phyloP scores from a whole-genome alignment of 2,329 filamentous ascomycete species.

The Tolypocladium inflatum region DNA sequence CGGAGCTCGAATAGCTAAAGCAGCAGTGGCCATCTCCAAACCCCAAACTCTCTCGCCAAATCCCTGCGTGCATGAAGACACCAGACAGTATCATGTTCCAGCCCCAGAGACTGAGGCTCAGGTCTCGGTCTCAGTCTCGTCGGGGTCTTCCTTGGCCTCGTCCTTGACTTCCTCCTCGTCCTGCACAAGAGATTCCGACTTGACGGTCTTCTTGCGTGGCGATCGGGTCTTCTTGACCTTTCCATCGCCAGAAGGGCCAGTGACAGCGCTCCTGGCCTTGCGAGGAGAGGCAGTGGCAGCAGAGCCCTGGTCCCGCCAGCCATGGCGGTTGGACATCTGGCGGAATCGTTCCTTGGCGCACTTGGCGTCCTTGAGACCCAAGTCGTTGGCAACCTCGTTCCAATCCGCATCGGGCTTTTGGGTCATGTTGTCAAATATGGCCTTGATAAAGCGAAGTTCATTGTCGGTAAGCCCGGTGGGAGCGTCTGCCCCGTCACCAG shows the following conservation, averaged over 20 bases:
- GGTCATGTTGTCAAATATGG: slow-evolving; percentile 31
- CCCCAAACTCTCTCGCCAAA: no score
- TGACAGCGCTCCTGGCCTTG: slow-evolving; percentile 13
- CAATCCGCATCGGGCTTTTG: slow-evolving; percentile 31
- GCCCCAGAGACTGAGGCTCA: neutral
- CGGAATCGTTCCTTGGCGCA: slow-evolving; percentile 32
- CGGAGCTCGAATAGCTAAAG: neutral
- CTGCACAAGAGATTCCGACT: slow-evolving; percentile 7
- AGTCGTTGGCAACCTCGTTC: slow-evolving; percentile 23
- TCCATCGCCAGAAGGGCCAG: slow-evolving; percentile 9
- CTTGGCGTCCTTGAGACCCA: slow-evolving; percentile 29
- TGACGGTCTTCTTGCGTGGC: slow-evolving; percentile 19
- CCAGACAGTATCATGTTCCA: neutral
- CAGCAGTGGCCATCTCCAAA: neutral
- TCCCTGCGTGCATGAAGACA: neutral
- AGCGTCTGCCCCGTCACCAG: slow-evolving; percentile 9
- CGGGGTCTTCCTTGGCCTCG: slow-evolving; percentile 5
- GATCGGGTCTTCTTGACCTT: slow-evolving; percentile 22
- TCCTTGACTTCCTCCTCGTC: slow-evolving; percentile 5
- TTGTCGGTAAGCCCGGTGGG: slow-evolving; percentile 19
- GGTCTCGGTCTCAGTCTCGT: slow-evolving; percentile 2
- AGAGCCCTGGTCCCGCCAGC: slow-evolving; percentile 21
- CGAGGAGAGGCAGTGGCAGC: slow-evolving; percentile 11
- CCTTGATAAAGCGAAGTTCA: slow-evolving; percentile 29
- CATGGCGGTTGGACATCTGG: slow-evolving; percentile 28